Base-by-base conservation (phyloP, 352 stramenopile genomes). In the Globisporangium paddicum region DNA sequence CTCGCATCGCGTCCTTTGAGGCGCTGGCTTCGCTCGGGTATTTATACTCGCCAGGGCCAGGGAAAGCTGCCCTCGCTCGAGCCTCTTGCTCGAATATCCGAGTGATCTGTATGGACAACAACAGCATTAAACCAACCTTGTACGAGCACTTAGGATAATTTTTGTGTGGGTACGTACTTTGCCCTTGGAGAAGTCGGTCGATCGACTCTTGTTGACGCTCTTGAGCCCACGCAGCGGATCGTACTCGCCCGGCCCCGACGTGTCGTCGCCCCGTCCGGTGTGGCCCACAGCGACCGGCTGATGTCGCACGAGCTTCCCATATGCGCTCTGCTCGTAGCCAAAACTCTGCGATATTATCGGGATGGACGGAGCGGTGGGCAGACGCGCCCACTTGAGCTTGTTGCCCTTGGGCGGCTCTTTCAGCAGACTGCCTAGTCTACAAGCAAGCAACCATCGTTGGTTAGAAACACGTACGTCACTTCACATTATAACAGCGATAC, bases 141-240 rank as follows among this genome's bases (percentile, higher is more conserved):
- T n/a, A n/a, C n/a, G n/a, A n/a, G n/a, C n/a, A n/a, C n/a, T n/a
- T n/a, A n/a, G n/a, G 35, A 40, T 0, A 37, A 37, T 2, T 6
- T 37, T 11, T 11, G 11, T 19, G 19, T 50, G 7, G 3, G 1
- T 38, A 46, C 48, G 40, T 13, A 84, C 69, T 66, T 83, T 86
- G n/a, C 72, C 79, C 60, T 84, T 87, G 0, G 80, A 87, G 47
- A 93, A 93, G 30, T 90, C 82, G 0, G 81, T 80, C n/a, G 75
- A 67, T 2, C 79, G 73, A 0, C 64, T 72, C 51, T 88, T 89
- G 58, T 81, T 70, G 47, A 93, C 73, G 21, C 62, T 88, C 51
- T 90, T 87, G 26, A 93, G 59, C 1, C 77, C 81, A 38, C 62
- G 63, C 60, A 93, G 71, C 0, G 83, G 77, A 14, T 93, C 80